Evolutionary conservation across 1,139 yeast species (phyloP), one percentile per base, ranked within the genome.

Genomic region (Scheffersomyces quercinus): DNA sequence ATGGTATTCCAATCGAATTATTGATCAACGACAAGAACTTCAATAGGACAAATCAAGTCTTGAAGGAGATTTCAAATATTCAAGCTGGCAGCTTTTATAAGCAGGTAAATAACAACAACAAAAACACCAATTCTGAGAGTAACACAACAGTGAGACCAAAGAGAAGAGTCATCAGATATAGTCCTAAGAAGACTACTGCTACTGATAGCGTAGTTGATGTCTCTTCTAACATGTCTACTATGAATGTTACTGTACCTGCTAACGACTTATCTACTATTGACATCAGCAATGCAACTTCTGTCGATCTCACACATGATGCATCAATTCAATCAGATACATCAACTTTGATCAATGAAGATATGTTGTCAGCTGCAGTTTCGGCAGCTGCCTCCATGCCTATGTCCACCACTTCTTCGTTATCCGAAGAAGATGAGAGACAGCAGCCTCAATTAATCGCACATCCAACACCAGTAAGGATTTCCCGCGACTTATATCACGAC

Each of bases 161-260:
- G 53, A 67, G 85, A 56, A 65, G 85, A 56, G 66, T 61, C 3
- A 73, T 80, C 37, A 76, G 70, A 49, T 50, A 79, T 50, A 58
- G 64, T 35, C 53, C 46, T 43, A 62, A 53, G 52, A 56, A 53
- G 45, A 30, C 30, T 6, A n/a, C 35, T 3, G 28, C 24, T n/a
- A 11, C 5, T 8, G 20, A 9, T 14, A 9, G 24, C 11, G 11
- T 20, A 10, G 5, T 11, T 28, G 40, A 10, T 8, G 16, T 15
- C 28, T 8, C 15, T 12, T 16, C n/a, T 31, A 14, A 31, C 11
- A 14, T 31, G 24, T 8, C 16, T 31, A 14, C 35, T 14, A 31
- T 31, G 20, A 20, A 31, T 31, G 11, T 31, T 10, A 14, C 24
- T 7, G n/a, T 20, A 8, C 26, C 26, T 20, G 26, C 26, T 20